phyloP scores from a whole-genome alignment of 1,284 basidiomycete species.

The Abortiporus biennis region DNA sequence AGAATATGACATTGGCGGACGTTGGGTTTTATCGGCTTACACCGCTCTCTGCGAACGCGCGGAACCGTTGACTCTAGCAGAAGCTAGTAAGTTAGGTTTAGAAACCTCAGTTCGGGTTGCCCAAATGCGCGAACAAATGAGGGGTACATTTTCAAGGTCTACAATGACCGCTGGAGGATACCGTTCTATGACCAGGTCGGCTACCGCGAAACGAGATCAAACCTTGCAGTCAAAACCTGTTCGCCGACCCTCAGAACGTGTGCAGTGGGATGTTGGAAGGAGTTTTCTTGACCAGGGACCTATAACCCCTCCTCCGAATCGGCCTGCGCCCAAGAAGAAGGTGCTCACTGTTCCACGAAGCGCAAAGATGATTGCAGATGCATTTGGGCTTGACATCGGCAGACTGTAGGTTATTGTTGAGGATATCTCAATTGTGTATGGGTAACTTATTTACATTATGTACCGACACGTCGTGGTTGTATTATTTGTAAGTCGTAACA shows the following conservation, averaged over 20 bases:
- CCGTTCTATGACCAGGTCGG: constrained; percentile 13
- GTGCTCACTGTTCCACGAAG: not conserved
- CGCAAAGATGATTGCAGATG: constrained; percentile 12
- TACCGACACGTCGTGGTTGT: no score
- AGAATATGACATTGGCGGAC: constrained; percentile 18
- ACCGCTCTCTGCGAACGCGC: constrained; percentile 21
- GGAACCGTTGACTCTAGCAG: constrained; percentile 19
- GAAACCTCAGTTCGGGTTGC: constrained; percentile 19
- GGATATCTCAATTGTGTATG: no score
- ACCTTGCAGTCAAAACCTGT: not conserved
- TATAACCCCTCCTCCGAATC: constrained; percentile 7
- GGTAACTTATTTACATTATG: no score
- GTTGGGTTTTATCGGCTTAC: constrained; percentile 22
- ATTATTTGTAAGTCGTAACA: no score
- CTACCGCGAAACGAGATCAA: constrained; percentile 7
- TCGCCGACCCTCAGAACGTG: constrained; percentile 8
- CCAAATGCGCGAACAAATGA: constrained; percentile 19
- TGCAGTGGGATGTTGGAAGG: constrained; percentile 13
- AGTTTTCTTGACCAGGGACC: constrained; percentile 11
- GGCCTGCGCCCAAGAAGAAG: not conserved
- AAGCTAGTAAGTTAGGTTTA: constrained; percentile 22
- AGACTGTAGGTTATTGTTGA: no score
- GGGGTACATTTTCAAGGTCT: constrained; percentile 9
- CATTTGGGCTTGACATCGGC: constrained; percentile 13
- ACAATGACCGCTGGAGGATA: constrained; percentile 10